Base-by-base conservation (phyloP, 2,329 filamentous ascomycete species). In the Helotiales sp. region DNA sequence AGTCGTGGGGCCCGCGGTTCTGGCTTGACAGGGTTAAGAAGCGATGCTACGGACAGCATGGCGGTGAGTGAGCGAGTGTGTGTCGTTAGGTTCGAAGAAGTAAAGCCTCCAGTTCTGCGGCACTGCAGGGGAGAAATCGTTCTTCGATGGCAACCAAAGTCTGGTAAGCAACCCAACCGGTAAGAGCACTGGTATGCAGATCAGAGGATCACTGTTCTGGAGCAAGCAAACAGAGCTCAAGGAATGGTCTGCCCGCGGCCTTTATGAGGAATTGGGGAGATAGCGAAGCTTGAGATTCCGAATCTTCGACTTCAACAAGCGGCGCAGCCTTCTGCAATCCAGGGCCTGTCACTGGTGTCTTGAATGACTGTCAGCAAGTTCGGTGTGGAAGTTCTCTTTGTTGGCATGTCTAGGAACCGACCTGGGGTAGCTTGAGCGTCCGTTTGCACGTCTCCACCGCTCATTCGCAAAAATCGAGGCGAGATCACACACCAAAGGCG, bases 11-110 rank as follows among this genome's bases (percentile, higher is more conserved):
- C 76, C 77, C 81, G 61, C 72, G 76, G 54, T 74, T 77, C 72
- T 76, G 73, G 47, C 67, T 73, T 69, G 67, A 82, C 78, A 72
- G 89, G 89, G 76, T 91, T 92, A 76, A 91, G 85, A 74, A 92
- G 83, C 71, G 87, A 89, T 43, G 86, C 82, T 71, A 91, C 83
- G 57, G 89, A 87, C 68, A 90, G 78, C 89, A 91, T 91, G 68
- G 69, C 70, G 75, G 71, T 76, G 75, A 74, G 70, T 70, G 68
- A 64, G 57, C 54, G 50, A 60, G 70, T 68, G 64, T 69, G 63
- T 68, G 61, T 65, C 65, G 49, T 60, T 52, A 24, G 66, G 30
- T 70, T 68, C 67, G 65, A 66, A 62, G 52, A 61, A 66, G 22
- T 61, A 71, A 50, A 52, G 61, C 66, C 61, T 73, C 69, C 65